Conservation (phyloP, 306 rosid species). For the Comarum palustre region DNA sequence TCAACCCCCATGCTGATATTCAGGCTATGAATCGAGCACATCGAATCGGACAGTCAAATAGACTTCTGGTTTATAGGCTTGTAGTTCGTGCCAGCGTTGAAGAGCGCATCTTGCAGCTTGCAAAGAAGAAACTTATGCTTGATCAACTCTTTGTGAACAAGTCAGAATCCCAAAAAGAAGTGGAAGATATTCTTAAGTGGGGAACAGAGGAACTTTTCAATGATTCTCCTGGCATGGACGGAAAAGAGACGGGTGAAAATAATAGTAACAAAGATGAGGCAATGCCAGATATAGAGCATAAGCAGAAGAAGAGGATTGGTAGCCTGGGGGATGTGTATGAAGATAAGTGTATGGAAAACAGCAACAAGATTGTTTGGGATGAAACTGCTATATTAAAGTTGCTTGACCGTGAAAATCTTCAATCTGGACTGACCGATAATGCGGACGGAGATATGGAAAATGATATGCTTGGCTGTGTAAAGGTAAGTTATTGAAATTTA, state of each 20-base stretch:
- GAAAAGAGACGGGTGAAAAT: constrained; percentile 59
- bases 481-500: constrained; percentile 53
- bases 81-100: constrained; percentile 99
- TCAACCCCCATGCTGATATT: constrained; percentile 99
- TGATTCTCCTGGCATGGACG: constrained; percentile 58
- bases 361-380: constrained; percentile 87
- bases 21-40: constrained; percentile 99
- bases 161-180: constrained; percentile 96
- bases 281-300: constrained; percentile 63
- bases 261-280: constrained; percentile 70
- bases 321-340: constrained; percentile 90
- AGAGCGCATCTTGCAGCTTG: constrained; percentile 99
- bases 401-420: constrained; percentile 93
- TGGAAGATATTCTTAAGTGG: constrained; percentile 96
- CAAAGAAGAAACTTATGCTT: constrained; percentile 97
- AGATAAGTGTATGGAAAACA: constrained; percentile 86
- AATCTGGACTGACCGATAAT: constrained; percentile 64
- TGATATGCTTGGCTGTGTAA: constrained; percentile 94
- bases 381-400: constrained; percentile 86
- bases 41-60: constrained; percentile 97
- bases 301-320: constrained; percentile 88
- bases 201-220: constrained; percentile 96
- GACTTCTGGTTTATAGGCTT: constrained; percentile 94
- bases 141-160: constrained; percentile 98
- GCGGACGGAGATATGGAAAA: constrained; percentile 88